phyloP scores from a whole-genome alignment of 2,329 filamentous ascomycete genomes.

The Chaetomiaceae sp. region DNA sequence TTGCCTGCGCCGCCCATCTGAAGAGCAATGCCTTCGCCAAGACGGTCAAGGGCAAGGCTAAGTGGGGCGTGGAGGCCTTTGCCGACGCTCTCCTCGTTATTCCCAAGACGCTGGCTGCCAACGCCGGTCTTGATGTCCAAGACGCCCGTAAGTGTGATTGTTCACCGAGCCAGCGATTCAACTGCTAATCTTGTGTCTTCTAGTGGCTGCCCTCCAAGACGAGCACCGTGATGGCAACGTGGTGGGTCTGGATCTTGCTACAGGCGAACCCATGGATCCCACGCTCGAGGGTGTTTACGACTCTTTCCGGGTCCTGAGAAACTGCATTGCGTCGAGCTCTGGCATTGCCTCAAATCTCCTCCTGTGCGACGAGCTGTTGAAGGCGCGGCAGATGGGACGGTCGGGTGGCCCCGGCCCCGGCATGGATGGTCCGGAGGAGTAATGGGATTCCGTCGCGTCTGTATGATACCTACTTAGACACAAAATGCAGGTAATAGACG shows the following conservation, averaged over 20 bases:
- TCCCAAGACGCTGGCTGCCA: constrained; percentile 94
- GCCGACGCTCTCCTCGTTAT: constrained; percentile 92
- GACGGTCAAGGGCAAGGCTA: constrained; percentile 95
- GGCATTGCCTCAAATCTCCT: constrained; percentile 94
- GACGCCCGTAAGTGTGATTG: constrained; percentile 67
- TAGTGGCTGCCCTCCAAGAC: constrained; percentile 82
- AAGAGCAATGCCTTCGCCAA: constrained; percentile 82
- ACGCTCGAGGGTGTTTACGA: constrained; percentile 90
- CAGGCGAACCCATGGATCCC: constrained; percentile 92
- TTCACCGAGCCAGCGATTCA: not conserved
- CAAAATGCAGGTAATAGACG: constrained; percentile 18
- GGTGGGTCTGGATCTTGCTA: constrained; percentile 80
- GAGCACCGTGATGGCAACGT: constrained; percentile 78
- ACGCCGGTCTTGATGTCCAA: constrained; percentile 94
- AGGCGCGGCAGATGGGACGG: constrained; percentile 90
- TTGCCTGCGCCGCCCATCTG: constrained; percentile 83
- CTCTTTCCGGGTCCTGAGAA: constrained; percentile 90
- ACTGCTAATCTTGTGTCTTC: constrained; percentile 13
- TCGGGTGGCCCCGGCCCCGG: constrained; percentile 57
- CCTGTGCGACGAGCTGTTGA: constrained; percentile 93
- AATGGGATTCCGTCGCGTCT: constrained; percentile 31
- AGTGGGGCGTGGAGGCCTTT: constrained; percentile 92
- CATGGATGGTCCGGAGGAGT: constrained; percentile 57
- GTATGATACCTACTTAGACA: constrained; percentile 33
- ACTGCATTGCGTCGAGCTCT: constrained; percentile 87